phyloP scores from a whole-genome alignment of 768 basidiomycete species.

The Mrakia frigida region DNA sequence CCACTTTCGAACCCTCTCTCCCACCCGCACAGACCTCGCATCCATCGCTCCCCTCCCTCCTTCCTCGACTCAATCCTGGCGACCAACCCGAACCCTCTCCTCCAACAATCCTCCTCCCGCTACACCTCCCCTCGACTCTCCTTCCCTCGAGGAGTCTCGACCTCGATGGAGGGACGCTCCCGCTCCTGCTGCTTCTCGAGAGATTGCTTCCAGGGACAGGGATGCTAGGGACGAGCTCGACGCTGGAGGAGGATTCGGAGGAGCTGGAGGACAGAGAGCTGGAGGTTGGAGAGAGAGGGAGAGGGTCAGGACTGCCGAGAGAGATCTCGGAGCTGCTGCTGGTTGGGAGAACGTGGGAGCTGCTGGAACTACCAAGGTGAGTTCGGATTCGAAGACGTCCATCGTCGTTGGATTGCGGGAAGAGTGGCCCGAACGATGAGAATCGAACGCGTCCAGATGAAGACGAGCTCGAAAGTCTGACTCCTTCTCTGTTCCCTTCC shows the following conservation, averaged over 20 bases:
- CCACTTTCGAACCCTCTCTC: no score
- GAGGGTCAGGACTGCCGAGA: slow-evolving; percentile 30
- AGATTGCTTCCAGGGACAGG: slow-evolving; percentile 6
- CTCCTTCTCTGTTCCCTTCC: neutral
- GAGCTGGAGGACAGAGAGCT: slow-evolving; percentile 5
- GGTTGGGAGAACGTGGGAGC: slow-evolving; percentile 29
- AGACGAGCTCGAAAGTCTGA: neutral
- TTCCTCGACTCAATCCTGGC: slow-evolving; percentile 29
- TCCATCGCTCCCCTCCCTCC: slow-evolving; percentile 29
- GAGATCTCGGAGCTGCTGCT: slow-evolving; percentile 19
- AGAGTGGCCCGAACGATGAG: no score
- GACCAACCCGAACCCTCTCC: slow-evolving; percentile 26
- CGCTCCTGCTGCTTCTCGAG: slow-evolving; percentile 7
- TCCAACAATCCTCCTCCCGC: slow-evolving; percentile 25
- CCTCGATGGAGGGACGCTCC: slow-evolving; percentile 19
- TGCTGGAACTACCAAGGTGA: slow-evolving; percentile 16
- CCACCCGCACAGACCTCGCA: neutral
- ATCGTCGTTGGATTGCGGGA: neutral
- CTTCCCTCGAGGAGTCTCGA: slow-evolving; percentile 13
- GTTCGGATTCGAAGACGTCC: no score
- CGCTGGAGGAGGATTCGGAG: slow-evolving; percentile 17
- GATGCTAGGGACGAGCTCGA: neutral
- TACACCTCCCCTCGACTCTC: neutral
- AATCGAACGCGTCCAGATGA: neutral
- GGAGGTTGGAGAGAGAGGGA: slow-evolving; percentile 33